A percentile compares a stretch with the other conserved stretches of the same genome.
phyloP scores from a whole-genome alignment of 805 yeast genomes.

The Starmera quercuum region DNA sequence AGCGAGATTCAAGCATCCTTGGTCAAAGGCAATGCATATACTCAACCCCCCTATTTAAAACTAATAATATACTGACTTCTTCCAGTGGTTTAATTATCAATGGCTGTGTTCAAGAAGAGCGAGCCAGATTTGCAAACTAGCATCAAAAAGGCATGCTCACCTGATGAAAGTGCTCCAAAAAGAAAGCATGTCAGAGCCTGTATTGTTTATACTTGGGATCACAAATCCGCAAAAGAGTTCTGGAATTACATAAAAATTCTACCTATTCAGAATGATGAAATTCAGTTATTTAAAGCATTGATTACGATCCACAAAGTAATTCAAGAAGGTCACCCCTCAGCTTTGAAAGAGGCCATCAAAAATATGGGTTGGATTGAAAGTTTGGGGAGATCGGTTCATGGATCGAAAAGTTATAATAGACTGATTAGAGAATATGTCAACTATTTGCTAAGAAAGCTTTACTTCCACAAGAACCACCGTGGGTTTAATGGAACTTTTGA shows the following conservation, averaged over 20 bases:
- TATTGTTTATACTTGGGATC: slow-evolving; percentile 96
- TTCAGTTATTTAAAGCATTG: slow-evolving; percentile 79
- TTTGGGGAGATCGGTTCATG: slow-evolving; percentile 46
- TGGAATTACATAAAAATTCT: slow-evolving; percentile 77
- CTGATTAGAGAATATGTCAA: slow-evolving; percentile 71
- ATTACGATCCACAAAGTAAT: slow-evolving; percentile 83
- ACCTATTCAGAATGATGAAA: slow-evolving; percentile 75
- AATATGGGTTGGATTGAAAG: slow-evolving; percentile 75
- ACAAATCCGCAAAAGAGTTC: slow-evolving; percentile 71
- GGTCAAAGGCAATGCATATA: slow-evolving; percentile 2
- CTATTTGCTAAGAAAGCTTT: slow-evolving; percentile 63
- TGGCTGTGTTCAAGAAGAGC: slow-evolving; percentile 17
- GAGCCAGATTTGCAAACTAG: slow-evolving; percentile 34
- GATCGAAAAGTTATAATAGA: slow-evolving; percentile 50
- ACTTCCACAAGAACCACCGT: slow-evolving; percentile 76
- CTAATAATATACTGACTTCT: no score
- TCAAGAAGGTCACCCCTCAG: slow-evolving; percentile 96
- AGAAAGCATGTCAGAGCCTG: slow-evolving; percentile 94
- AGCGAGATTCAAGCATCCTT: no score
- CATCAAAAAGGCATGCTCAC: slow-evolving; percentile 70
- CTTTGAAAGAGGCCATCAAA: slow-evolving; percentile 70
- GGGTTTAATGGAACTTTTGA: slow-evolving; percentile 95
- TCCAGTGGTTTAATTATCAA: no score
- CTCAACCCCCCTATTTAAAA: no score
- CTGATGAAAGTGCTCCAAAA: slow-evolving; percentile 89